Evolutionary conservation across 2,329 filamentous ascomycete genomes (phyloP).

Genomic region (Beauveria caledonica): DNA sequence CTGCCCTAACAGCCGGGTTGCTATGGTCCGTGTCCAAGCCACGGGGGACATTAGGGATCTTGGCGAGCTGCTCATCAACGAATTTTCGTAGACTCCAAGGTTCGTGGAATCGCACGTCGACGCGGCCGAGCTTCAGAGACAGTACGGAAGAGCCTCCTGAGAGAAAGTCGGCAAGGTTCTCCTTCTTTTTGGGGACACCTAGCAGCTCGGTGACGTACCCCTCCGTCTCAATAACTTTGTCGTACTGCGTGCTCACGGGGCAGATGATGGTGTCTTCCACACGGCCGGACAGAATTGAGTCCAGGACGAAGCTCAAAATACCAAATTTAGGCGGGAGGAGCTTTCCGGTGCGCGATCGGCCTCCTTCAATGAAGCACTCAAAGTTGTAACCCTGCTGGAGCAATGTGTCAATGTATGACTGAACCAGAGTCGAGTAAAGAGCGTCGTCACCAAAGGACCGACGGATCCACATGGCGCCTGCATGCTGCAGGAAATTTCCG

Average conservation of each 20-base stretch:
- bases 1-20: conserved; percentile 40
- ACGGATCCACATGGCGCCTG: conserved; percentile 96
- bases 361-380: conserved; percentile 96
- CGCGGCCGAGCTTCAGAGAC: conserved; percentile 78
- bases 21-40: conserved; percentile 37
- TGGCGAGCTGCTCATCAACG: conserved; percentile 64
- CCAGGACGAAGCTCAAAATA: conserved; percentile 83
- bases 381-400: conserved; percentile 88
- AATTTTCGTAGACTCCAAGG: conserved; percentile 87
- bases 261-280: conserved; percentile 90
- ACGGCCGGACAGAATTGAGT: conserved; percentile 79
- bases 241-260: conserved; percentile 94
- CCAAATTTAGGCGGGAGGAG: conserved; percentile 91
- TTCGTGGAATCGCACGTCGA: conserved; percentile 93
- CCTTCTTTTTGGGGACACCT: conserved; percentile 90
- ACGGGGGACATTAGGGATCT: conserved; percentile 35
- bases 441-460: conserved; percentile 87
- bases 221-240: conserved; percentile 97
- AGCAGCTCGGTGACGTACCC: conserved; percentile 92
- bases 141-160: conserved; percentile 76
- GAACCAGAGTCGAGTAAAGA: conserved; percentile 85
- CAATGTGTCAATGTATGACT: conserved; percentile 89
- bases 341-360: conserved; percentile 87
- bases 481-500: conserved; percentile 84
- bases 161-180: conserved; percentile 86